Conservation (phyloP, 129 eudicot species). For the Saussurea involucrata region DNA sequence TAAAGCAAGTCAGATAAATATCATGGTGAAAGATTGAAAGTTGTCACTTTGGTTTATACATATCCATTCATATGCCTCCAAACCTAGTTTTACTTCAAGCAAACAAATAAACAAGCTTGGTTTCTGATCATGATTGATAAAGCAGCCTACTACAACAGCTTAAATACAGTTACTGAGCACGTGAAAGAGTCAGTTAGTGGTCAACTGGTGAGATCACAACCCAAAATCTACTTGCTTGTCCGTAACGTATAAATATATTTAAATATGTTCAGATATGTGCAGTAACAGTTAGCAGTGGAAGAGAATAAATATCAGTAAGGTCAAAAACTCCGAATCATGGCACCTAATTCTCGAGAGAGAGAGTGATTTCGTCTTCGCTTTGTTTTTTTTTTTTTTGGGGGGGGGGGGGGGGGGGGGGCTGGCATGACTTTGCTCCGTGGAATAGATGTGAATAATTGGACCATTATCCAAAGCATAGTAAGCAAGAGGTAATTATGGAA, state of each 20-base stretch:
- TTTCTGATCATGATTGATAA: neutral
- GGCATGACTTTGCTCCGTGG: too few species aligned
- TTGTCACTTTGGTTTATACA: neutral
- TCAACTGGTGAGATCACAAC: neutral
- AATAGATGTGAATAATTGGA: too few species aligned
- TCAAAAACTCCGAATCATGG: neutral
- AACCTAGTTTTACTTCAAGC: neutral
- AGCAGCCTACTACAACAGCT: neutral
- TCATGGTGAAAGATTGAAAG: neutral
- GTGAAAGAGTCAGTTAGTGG: neutral
- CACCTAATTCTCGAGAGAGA: neutral
- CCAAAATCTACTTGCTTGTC: neutral
- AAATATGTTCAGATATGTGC: neutral
- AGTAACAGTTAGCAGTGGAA: neutral
- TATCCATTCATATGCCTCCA: neutral
- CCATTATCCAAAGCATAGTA: too few species aligned
- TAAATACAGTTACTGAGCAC: neutral
- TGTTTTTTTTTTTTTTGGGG: too few species aligned
- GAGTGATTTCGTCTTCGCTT: neutral
- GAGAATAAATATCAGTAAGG: neutral
- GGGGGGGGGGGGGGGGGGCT: too few species aligned
- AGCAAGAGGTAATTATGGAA: too few species aligned
- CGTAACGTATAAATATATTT: neutral
- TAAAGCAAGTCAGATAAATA: constrained; percentile 8
- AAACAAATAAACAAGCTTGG: neutral